A percentile compares a stretch with the other conserved stretches of the same genome.
Evolutionary conservation across 768 basidiomycete species (phyloP).

Genomic region (Pilatotrama ljubarskyi): DNA sequence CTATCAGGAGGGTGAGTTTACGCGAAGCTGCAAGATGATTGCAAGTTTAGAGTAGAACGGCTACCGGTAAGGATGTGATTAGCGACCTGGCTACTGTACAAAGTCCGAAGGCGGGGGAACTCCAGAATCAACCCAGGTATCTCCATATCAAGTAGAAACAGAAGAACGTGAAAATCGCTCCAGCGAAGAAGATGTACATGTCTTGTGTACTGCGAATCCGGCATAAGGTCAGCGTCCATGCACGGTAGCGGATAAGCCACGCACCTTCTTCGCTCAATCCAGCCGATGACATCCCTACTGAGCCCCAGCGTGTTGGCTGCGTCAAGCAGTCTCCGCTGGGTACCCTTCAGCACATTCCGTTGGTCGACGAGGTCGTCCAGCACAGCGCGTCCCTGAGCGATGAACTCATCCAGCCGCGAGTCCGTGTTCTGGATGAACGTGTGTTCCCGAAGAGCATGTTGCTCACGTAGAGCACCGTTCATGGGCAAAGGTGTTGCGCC

Average conservation of each 20-base stretch:
- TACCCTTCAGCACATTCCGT: slow-evolving; percentile 92
- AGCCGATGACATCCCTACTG: slow-evolving; percentile 92
- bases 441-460: slow-evolving; percentile 85
- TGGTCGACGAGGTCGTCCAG: slow-evolving; percentile 93
- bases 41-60: too few relatives aligned
- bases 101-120: not conserved
- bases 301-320: slow-evolving; percentile 94
- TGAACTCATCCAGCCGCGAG: slow-evolving; percentile 80
- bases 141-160: slow-evolving; percentile 93
- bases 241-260: slow-evolving; percentile 27
- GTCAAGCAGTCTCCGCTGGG: slow-evolving; percentile 79
- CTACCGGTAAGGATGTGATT: not conserved
- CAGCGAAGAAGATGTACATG: slow-evolving; percentile 88
- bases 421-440: slow-evolving; percentile 86
- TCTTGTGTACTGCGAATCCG: slow-evolving; percentile 77
- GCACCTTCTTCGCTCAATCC: slow-evolving; percentile 94
- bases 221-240: not conserved
- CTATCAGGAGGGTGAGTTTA: too few relatives aligned
- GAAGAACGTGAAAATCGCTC: slow-evolving; percentile 85
- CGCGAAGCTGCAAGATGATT: too few relatives aligned
- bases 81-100: slow-evolving; percentile 15
- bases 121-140: slow-evolving; percentile 61
- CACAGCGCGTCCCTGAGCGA: slow-evolving; percentile 90
- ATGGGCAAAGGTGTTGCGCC: slow-evolving; percentile 50
- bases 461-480: slow-evolving; percentile 60